Conservation (phyloP, 129 eudicot species). For the Helianthus tuberosus region DNA sequence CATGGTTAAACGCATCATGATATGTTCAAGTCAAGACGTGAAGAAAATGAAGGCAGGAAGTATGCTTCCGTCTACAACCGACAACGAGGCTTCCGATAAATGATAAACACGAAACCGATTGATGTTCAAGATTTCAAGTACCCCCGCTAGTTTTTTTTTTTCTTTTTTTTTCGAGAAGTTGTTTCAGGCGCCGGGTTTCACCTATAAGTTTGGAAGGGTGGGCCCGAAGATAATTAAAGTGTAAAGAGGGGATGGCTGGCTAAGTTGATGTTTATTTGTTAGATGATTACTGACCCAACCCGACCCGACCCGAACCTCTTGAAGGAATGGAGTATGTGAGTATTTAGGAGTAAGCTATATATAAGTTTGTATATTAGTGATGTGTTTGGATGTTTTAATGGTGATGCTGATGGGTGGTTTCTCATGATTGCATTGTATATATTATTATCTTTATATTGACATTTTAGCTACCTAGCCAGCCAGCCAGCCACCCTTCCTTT, state of each 20-base stretch:
- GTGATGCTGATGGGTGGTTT: constrained; percentile 23
- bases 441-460: neutral
- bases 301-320: neutral
- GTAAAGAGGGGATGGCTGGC: constrained; percentile 12
- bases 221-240: neutral
- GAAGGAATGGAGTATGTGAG: constrained; percentile 18
- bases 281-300: constrained; percentile 27
- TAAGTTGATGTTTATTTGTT: constrained; percentile 15
- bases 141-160: neutral
- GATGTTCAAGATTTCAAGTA: neutral
- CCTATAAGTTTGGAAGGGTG: constrained; percentile 27
- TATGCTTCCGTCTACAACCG: constrained; percentile 41
- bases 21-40: constrained; percentile 81
- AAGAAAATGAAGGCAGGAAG: constrained; percentile 77
- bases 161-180: neutral
- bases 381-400: constrained; percentile 25
- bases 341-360: constrained; percentile 31
- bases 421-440: constrained; percentile 17
- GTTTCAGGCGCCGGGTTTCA: constrained; percentile 26
- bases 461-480: neutral
- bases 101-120: constrained; percentile 14
- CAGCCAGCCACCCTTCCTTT: neutral
- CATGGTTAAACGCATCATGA: constrained; percentile 75
- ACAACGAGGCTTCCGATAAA: constrained; percentile 45
- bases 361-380: constrained; percentile 21